A percentile compares a stretch with the other conserved stretches of the same genome.
Evolutionary conservation across 2,329 filamentous ascomycete species (phyloP).

Genomic region (Grosmannia serpens): DNA sequence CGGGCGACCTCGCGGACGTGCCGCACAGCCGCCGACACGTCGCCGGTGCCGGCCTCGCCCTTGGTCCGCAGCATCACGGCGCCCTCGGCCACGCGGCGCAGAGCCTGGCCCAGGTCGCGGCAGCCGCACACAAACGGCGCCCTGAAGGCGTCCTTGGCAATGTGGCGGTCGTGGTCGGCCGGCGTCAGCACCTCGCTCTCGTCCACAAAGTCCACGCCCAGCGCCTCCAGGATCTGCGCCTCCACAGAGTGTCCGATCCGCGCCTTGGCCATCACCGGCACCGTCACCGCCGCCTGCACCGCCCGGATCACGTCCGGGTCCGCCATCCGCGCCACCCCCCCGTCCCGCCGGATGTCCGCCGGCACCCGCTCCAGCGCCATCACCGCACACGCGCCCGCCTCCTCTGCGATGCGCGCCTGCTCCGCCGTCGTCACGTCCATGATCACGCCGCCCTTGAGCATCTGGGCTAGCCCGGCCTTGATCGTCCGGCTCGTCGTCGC

Average conservation of each 20-base stretch:
- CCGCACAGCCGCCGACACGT: slow-evolving; percentile 90
- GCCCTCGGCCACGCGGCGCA: slow-evolving; percentile 81
- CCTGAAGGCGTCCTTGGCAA: slow-evolving; percentile 74
- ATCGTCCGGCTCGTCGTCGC: slow-evolving; percentile 32
- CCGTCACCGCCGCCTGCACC: slow-evolving; percentile 90
- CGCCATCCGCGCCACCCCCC: slow-evolving; percentile 93
- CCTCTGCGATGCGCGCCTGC: slow-evolving; percentile 93
- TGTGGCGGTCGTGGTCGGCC: slow-evolving; percentile 81
- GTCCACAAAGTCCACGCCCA: slow-evolving; percentile 96
- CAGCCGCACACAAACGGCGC: slow-evolving; percentile 95
- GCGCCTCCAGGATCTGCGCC: slow-evolving; percentile 92
- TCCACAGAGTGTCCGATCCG: slow-evolving; percentile 97
- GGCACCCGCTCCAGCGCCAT: slow-evolving; percentile 98
- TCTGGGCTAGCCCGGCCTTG: slow-evolving; percentile 91
- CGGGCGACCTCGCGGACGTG: slow-evolving; percentile 87
- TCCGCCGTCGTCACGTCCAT: slow-evolving; percentile 96
- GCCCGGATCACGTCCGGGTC: slow-evolving; percentile 90
- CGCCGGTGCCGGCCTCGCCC: slow-evolving; percentile 92
- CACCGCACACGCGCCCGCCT: slow-evolving; percentile 89
- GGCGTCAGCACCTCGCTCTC: slow-evolving; percentile 96
- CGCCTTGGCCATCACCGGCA: slow-evolving; percentile 98
- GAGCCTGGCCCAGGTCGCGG: slow-evolving; percentile 84
- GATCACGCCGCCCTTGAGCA: slow-evolving; percentile 98
- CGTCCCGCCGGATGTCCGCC: slow-evolving; percentile 84
- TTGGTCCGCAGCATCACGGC: slow-evolving; percentile 99